Base-by-base conservation (phyloP, 345 rosid genomes). In the Physaria fendleri region DNA sequence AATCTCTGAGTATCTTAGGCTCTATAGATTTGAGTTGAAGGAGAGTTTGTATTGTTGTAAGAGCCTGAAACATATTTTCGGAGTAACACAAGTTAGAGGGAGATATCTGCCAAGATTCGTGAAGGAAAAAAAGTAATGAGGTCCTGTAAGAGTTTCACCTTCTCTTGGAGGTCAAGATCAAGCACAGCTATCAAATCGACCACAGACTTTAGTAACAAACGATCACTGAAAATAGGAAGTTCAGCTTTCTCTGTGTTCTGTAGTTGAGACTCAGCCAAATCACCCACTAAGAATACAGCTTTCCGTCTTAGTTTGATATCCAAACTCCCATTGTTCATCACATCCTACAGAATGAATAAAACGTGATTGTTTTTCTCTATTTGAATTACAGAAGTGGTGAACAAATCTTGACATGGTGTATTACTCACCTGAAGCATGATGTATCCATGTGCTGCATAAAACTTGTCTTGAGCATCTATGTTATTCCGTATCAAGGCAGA, bases 151-250 rank as follows among this genome's bases (percentile, higher is more conserved):
- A 50, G 29, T 43, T 51, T 8, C 20, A 82, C 99, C 99, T 93
- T 93, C 62, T 93, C 97, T 71, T 81, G 99, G 72, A 89, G 84
- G 76, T 93, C 96, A 61, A 87, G 86, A 75, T 93, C 96, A 33
- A 60, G 30, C 8, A 80, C 76, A 43, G 61, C 30, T 6, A 78
- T 77, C 39, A 85, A 78, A 75, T 89, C 90, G 53, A 93, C 92
- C 27, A 89, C 68, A 6, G 95, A 77, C 79, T 93, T 87, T 62
- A 93, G 69, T 66, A 93, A 83, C 32, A 74, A 24, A 30, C 24
- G 79, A 66, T 77, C 79, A 64, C 76, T 59, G 67, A 93, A 79
- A 62, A 81, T 70, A 14, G 82, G 79, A 33, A 39, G 76, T 51
- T 78, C 88, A 18, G 53, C 63, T 62, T 74, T 76, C 38, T 69